phyloP scores from a whole-genome alignment of 2,329 filamentous ascomycete genomes.

The Diplodia sapinea region DNA sequence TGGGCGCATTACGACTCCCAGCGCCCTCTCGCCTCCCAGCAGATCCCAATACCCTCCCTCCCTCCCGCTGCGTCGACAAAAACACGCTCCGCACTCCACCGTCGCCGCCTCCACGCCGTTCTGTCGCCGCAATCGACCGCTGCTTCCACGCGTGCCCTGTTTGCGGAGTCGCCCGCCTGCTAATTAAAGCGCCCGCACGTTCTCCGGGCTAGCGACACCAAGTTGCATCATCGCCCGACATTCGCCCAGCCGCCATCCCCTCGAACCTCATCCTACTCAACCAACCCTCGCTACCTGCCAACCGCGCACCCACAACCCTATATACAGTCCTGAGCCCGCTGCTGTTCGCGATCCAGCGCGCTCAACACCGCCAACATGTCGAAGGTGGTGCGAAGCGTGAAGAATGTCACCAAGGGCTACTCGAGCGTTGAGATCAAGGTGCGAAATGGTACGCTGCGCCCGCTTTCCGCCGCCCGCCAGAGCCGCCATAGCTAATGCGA shows the following conservation, averaged over 20 bases:
- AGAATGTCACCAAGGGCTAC: slow-evolving; percentile 99
- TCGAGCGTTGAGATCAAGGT: slow-evolving; percentile 97
- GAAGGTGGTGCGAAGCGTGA: slow-evolving; percentile 94
- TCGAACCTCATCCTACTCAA: slow-evolving; percentile 31
- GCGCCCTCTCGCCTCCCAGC: slow-evolving; percentile 24
- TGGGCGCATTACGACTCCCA: slow-evolving; percentile 27
- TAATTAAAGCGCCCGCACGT: slow-evolving; percentile 30
- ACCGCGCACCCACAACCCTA: slow-evolving; percentile 8
- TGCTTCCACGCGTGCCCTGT: slow-evolving; percentile 12
- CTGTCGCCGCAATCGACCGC: slow-evolving; percentile 4
- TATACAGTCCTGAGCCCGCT: slow-evolving; percentile 1
- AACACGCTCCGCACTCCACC: background rate
- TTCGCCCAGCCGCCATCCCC: slow-evolving; percentile 34
- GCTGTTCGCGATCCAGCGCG: slow-evolving; percentile 21
- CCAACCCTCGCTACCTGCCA: slow-evolving; percentile 14
- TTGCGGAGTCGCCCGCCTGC: slow-evolving; percentile 27
- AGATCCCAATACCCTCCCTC: slow-evolving; percentile 19
- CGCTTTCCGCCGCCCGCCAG: background rate
- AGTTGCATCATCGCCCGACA: slow-evolving; percentile 38
- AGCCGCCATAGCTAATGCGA: slow-evolving; percentile 35
- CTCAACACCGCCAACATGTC: slow-evolving; percentile 69
- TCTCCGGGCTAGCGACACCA: slow-evolving; percentile 25
- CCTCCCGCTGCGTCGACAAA: background rate
- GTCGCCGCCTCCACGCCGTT: slow-evolving; percentile 4
- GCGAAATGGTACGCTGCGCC: slow-evolving; percentile 44